Evolutionary conservation across 2,329 filamentous ascomycete genomes (phyloP), one percentile per base, ranked within the genome.

Genomic region (Pseudogymnoascus sp.): DNA sequence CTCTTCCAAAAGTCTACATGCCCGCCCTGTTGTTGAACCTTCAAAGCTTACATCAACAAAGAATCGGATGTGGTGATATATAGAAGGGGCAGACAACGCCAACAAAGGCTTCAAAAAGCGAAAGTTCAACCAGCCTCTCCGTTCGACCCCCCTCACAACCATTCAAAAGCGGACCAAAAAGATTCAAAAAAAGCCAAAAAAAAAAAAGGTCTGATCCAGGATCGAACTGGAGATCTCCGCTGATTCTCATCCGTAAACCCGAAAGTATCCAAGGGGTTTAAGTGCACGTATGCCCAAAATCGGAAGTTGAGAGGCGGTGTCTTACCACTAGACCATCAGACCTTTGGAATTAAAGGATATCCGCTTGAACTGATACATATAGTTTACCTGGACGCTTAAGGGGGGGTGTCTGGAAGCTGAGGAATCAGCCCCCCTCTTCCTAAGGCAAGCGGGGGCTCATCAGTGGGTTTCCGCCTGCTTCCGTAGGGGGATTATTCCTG

Each of bases 171-270:
- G 3, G 48, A 7, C 29, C 29, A 10, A 55, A 55, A 7, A 18
- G 1, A 33, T 52, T 4, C 25, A 48, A 52, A 55, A 55, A 55
- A 55, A 33, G 8, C 9, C 27, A 0, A 21, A 18, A 33, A 55
- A 45, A 33, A 55, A 18, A 55, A 55, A 33, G 48, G 48, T 55
- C 29, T 21, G 48, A 21, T 55, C 48, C 27, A 55, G 29, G 48
- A 21, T 55, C 7, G 48, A 55, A 55, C 48, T 55, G 48, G 27
- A 55, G 48, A 37, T 33, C 29, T 55, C n/a, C 48, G 29, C 48
- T 33, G 48, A 55, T 55, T 55, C 48, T 55, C 48, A 55, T 55
- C 48, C 48, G 48, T 29, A 55, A 55, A 15, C 29, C 48, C 29
- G 4, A 29, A 18, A 27, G 48, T 33, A 55, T 33, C 48, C 48